These are phyloP conservation scores for Magnaporthiopsis poae DNA, from an alignment of 2,329 filamentous ascomycete genomes.

Conservation along the genomic window DNA sequence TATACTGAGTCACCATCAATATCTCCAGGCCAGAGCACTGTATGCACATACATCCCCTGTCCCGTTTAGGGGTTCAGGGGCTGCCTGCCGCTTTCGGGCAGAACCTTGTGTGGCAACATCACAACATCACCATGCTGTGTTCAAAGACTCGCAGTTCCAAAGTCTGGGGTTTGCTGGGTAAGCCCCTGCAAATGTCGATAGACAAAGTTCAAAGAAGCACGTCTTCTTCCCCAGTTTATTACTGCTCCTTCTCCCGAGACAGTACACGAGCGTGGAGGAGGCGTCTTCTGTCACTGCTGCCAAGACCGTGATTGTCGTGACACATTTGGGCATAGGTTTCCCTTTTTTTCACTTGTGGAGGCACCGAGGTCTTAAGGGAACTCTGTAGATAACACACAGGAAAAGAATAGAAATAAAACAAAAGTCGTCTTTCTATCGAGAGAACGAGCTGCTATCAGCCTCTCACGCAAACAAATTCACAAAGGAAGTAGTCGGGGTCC, in stretches of 20 bases:
- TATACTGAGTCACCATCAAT: not conserved
- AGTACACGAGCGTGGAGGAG: not conserved
- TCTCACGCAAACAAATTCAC: not conserved
- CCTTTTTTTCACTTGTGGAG: not conserved
- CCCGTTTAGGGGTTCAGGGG: not conserved
- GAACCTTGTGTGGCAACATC: not conserved
- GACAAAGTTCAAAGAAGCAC: not conserved
- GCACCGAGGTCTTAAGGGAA: too few species aligned
- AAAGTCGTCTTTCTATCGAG: not conserved
- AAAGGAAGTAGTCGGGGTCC: not conserved
- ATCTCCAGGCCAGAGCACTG: not conserved
- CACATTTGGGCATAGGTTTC: not conserved
- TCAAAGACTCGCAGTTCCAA: not conserved
- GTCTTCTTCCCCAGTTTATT: not conserved
- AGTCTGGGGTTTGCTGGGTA: not conserved
- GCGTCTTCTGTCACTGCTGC: not conserved
- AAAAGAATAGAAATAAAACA: too few species aligned
- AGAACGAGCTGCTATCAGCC: not conserved
- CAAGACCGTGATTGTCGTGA: not conserved
- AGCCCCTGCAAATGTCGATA: too few species aligned
- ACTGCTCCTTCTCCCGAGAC: not conserved
- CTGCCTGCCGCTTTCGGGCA: not conserved
- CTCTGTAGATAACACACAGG: too few species aligned
- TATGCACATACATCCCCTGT: not conserved
- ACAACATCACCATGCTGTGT: not conserved